These are phyloP conservation scores for Exophiala dermatitidis DNA, from an alignment of 2,329 filamentous ascomycete genomes.

Conservation along the genomic window DNA sequence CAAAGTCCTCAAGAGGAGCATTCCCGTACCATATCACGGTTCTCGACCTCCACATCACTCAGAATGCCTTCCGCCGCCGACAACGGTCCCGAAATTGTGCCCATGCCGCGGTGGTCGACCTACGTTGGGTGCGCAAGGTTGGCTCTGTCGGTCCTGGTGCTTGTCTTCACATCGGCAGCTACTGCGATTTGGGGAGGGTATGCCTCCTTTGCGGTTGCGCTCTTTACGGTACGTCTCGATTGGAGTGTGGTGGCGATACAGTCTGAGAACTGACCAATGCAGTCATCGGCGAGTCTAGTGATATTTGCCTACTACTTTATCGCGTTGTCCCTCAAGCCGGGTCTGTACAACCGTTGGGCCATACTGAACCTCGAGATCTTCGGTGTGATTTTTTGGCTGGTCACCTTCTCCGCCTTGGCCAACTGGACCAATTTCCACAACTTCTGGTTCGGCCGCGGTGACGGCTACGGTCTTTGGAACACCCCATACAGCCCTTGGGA, in stretches of 20 bases:
- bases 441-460: constrained; percentile 9
- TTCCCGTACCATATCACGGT: constrained; percentile 12
- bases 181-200: constrained; percentile 19
- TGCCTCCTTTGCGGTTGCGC: constrained; percentile 17
- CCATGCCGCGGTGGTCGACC: constrained; percentile 24
- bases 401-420: constrained; percentile 16
- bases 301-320: constrained; percentile 24
- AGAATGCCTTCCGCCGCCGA: constrained; percentile 7
- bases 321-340: constrained; percentile 16
- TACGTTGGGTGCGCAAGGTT: constrained; percentile 20
- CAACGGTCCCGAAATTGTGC: constrained; percentile 12
- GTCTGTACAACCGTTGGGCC: constrained; percentile 24
- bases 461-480: constrained; percentile 17
- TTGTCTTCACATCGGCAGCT: constrained; percentile 19
- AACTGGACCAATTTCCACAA: constrained; percentile 18
- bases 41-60: constrained; percentile 15
- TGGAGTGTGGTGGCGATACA: neutral
- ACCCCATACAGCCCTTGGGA: constrained; percentile 13
- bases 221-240: constrained; percentile 20
- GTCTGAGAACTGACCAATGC: neutral
- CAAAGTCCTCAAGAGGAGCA: constrained; percentile 1
- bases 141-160: constrained; percentile 16
- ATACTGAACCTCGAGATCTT: constrained; percentile 22
- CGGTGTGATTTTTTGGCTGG: constrained; percentile 22
- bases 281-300: constrained; percentile 20